phyloP scores from a whole-genome alignment of 345 rosid genomes.

The Hibiscus syriacus region DNA sequence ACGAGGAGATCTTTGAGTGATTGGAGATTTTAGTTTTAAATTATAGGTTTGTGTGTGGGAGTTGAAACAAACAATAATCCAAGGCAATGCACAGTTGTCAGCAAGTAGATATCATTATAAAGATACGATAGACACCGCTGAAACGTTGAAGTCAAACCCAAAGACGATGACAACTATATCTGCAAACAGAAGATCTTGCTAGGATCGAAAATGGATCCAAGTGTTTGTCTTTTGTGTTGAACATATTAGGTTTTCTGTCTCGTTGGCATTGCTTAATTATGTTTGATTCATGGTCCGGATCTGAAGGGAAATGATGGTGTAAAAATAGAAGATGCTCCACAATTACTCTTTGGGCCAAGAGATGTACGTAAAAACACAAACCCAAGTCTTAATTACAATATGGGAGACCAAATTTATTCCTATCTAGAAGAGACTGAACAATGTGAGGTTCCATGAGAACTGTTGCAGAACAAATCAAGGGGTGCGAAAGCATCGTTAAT shows the following conservation, averaged over 20 bases:
- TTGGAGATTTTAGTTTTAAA: not conserved
- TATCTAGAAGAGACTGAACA: too few relatives aligned
- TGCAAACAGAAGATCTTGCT: not conserved
- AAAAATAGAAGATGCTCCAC: too few relatives aligned
- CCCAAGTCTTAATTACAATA: too few relatives aligned
- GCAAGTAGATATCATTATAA: not conserved
- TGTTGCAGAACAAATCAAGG: too few relatives aligned
- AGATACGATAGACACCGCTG: not conserved
- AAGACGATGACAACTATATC: not conserved
- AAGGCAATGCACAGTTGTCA: not conserved
- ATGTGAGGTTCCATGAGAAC: too few relatives aligned
- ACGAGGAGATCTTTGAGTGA: not conserved
- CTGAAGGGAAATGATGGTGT: too few relatives aligned
- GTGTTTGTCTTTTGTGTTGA: slow-evolving; percentile 5
- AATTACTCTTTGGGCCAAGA: too few relatives aligned
- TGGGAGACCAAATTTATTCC: too few relatives aligned
- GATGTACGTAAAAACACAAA: too few relatives aligned
- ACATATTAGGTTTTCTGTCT: slow-evolving; percentile 1
- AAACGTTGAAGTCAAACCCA: not conserved
- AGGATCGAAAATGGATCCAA: not conserved
- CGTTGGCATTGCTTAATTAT: not conserved
- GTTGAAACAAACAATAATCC: not conserved
- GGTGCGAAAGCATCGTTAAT: too few relatives aligned
- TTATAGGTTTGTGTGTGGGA: not conserved
- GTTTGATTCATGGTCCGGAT: too few relatives aligned